Evolutionary conservation across 176 grass and related monocot species (phyloP), one percentile per base, ranked within the genome.

Genomic region (Oryza punctata): DNA sequence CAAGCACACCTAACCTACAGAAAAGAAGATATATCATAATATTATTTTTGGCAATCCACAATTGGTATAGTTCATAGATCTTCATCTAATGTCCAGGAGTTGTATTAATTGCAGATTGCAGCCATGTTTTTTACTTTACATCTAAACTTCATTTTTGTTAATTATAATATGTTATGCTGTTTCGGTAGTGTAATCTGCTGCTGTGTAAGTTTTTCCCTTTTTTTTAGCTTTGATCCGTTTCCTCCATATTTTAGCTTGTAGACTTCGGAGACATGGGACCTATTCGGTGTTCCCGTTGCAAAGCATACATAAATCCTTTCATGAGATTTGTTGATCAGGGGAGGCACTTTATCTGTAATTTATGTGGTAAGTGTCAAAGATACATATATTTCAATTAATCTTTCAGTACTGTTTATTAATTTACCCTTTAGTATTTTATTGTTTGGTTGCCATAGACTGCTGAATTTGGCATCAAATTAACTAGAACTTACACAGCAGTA

Each of bases 281-380:
- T 30, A 85, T 97, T 75, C 81, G 94, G 69, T 97, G 94, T 85
- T 88, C 88, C 71, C 90, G 94, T 76, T 97, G 94, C 89, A 97
- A 97, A 88, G 87, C 84, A 28, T 97, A 97, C 75, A 88, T 97
- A 83, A 97, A 97, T 85, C 86, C 91, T 88, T 92, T 94, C 80
- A 97, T 97, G 94, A 94, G 83, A 89, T 97, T 97, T 82, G 73
- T 91, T 76, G 94, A 97, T 69, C 94, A 94, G 88, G 94, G 94
- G 67, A 84, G 82, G 38, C 87, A 46, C 65, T 97, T 97, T 75
- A 65, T 90, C 87, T 97, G 94, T 83, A 97, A 97, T 57, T 83
- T 97, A 86, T 97, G 94, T 43, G 91, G 94, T 94, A 83, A 76
- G 83, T 28, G 29, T 71, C 44, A 69, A 60, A 61, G 13, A 75